Percentiles rank a stretch among this genome's conserved stretches.
Conservation (phyloP, 139 green algal genomes). For the Pseudopediastrum boryanum region DNA sequence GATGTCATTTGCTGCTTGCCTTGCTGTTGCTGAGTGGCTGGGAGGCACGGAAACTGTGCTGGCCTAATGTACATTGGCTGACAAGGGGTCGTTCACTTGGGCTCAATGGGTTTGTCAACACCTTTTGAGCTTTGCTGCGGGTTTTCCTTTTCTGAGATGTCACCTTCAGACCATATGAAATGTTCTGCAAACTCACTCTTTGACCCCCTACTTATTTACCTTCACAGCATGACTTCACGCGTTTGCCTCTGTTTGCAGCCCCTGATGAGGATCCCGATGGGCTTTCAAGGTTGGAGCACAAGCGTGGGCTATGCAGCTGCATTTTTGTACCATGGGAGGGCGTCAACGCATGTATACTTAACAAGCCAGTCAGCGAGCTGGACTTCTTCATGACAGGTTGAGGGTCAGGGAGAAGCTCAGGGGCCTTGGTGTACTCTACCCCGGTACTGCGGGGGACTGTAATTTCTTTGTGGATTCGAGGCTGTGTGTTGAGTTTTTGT, state of each 20-base stretch:
- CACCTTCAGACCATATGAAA: no score
- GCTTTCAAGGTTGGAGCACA: constrained; percentile 44
- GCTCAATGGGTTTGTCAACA: no score
- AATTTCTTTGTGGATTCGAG: no score
- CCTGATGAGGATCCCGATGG: constrained; percentile 22
- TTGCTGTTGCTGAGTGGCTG: no score
- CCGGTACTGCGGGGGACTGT: no score
- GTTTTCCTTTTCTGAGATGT: background rate
- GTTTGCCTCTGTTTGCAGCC: background rate
- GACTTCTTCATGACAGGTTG: constrained; percentile 77
- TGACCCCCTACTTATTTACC: background rate
- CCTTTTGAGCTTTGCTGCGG: background rate
- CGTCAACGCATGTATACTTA: constrained; percentile 61
- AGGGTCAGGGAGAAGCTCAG: no score
- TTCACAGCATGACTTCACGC: background rate
- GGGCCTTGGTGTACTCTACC: no score
- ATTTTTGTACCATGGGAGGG: constrained; percentile 81
- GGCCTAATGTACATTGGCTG: background rate
- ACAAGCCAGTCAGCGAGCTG: constrained; percentile 76
- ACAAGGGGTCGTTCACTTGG: no score
- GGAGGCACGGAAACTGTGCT: background rate
- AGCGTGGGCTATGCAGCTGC: constrained; percentile 63
- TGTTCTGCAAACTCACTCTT: background rate
- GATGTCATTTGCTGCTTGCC: no score
- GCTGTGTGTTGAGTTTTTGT: no score